phyloP scores from a whole-genome alignment of 495 filamentous ascomycete species.

The Penicillium diatomitis region DNA sequence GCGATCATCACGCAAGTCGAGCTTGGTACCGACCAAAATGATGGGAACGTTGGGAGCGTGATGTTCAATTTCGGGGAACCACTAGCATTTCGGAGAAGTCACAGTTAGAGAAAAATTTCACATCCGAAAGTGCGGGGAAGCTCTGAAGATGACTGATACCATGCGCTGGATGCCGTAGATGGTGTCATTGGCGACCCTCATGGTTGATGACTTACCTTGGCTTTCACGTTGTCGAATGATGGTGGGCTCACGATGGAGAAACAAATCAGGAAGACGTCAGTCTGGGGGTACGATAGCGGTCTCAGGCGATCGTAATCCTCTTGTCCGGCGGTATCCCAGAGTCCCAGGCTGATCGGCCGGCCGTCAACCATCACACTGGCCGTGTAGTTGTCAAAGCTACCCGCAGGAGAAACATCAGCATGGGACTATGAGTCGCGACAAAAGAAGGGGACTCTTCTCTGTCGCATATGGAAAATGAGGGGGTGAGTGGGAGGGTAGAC shows the following conservation, averaged over 20 bases:
- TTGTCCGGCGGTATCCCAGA: constrained; percentile 99
- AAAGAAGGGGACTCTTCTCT: neutral
- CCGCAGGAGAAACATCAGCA: constrained; percentile 6
- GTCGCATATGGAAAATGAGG: neutral
- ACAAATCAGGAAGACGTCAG: constrained; percentile 96
- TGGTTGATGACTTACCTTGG: constrained; percentile 55
- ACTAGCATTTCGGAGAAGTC: constrained; percentile 38
- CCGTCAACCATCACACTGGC: constrained; percentile 98
- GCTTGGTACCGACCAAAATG: constrained; percentile 94
- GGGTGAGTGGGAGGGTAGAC: constrained; percentile 25
- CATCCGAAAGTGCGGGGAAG: too few relatives aligned
- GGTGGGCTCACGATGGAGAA: constrained; percentile 97
- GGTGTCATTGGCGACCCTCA: neutral
- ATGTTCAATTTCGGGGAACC: constrained; percentile 95
- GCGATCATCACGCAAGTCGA: constrained; percentile 89
- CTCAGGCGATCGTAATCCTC: constrained; percentile 96
- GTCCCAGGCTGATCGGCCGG: constrained; percentile 88
- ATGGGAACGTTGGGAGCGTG: constrained; percentile 93
- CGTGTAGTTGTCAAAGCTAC: constrained; percentile 97
- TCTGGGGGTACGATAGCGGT: constrained; percentile 94
- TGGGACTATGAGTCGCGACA: neutral
- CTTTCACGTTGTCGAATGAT: constrained; percentile 95
- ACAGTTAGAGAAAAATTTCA: too few relatives aligned
- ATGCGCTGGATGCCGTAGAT: neutral
- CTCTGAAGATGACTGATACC: too few relatives aligned